Evolutionary conservation across 306 rosid species (phyloP), one percentile per base, ranked within the genome.

Genomic region (Trifolium fragiferum): DNA sequence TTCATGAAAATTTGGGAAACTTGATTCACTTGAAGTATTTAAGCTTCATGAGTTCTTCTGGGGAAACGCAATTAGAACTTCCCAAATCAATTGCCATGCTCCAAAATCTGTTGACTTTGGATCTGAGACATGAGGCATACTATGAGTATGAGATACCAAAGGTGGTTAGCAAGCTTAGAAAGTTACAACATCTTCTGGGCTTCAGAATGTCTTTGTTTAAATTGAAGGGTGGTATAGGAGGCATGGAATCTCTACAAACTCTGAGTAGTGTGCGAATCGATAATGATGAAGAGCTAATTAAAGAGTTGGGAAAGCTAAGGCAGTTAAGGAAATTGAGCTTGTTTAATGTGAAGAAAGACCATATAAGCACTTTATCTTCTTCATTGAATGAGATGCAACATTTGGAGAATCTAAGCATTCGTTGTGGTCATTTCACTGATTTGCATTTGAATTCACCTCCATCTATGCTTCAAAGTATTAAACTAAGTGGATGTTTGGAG

Each of bases 41-140:
- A 47, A 74, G 70, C 6, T 13, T 73, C 9, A 14, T 0, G 2
- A 0, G 4, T 0, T 0, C 4, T 27, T 1, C 5, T 1, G 32
- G 0, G 7, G 0, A 0, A 0, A 0, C 1, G 0, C 7, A 0
- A 25, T 0, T 0, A 0, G 1, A 15, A 6, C 7, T 74, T 7
- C 78, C 78, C 13, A 19, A 30, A 19, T 60, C 77, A 20, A 60
- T 59, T 7, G 33, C 47, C 23, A 43, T 25, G 69, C 77, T 73
- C 14, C 47, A 43, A 0, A 73, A 30, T 10, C 55, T 73, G 15
- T 47, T 59, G 47, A 73, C 69, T 9, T 60, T 73, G 46, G 43
- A 27, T 41, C 2, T 72, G 59, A 14, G 20, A 21, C 23, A 21
- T 21, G 23, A 21, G 23, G 23, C 23, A 21, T 21, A 21, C 23